These are phyloP conservation scores for Xerophyta viscosa DNA, from an alignment of 106 monocot species.

Conservation along the genomic window DNA sequence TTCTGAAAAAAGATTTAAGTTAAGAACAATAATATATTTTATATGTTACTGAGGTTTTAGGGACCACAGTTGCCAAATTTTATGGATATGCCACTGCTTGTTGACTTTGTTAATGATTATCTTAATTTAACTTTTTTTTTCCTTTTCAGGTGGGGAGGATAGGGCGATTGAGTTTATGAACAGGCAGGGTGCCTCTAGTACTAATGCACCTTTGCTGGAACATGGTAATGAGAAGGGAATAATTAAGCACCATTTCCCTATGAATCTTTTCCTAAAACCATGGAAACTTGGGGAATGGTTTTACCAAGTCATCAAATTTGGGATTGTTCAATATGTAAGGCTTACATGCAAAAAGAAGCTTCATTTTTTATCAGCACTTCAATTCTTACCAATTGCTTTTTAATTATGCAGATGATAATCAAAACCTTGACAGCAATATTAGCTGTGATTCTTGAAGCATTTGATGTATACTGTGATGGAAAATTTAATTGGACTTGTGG, in stretches of 20 bases:
- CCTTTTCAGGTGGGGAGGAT: slow-evolving; percentile 76
- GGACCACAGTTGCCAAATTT: no score
- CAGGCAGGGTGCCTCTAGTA: slow-evolving; percentile 30
- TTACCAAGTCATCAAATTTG: slow-evolving; percentile 93
- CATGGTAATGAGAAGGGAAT: slow-evolving; percentile 50
- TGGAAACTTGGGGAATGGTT: slow-evolving; percentile 89
- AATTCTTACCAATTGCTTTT: background rate
- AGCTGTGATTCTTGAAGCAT: slow-evolving; percentile 69
- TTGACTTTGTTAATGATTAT: no score
- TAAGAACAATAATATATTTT: no score
- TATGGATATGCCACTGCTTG: no score
- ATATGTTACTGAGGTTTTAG: no score
- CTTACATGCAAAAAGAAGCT: slow-evolving; percentile 3
- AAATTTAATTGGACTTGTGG: slow-evolving; percentile 94
- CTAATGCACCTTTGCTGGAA: slow-evolving; percentile 67
- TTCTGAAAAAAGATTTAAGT: no score
- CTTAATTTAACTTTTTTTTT: no score
- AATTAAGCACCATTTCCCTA: slow-evolving; percentile 88
- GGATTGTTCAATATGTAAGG: slow-evolving; percentile 98
- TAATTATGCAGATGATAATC: slow-evolving; percentile 85
- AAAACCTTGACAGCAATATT: slow-evolving; percentile 85
- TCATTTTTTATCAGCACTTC: background rate
- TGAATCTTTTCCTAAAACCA: slow-evolving; percentile 60
- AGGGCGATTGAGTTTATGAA: slow-evolving; percentile 87
- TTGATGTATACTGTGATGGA: slow-evolving; percentile 93